Conservation (phyloP, 257 asterid genomes). For the Solanum megistacrolobum region DNA sequence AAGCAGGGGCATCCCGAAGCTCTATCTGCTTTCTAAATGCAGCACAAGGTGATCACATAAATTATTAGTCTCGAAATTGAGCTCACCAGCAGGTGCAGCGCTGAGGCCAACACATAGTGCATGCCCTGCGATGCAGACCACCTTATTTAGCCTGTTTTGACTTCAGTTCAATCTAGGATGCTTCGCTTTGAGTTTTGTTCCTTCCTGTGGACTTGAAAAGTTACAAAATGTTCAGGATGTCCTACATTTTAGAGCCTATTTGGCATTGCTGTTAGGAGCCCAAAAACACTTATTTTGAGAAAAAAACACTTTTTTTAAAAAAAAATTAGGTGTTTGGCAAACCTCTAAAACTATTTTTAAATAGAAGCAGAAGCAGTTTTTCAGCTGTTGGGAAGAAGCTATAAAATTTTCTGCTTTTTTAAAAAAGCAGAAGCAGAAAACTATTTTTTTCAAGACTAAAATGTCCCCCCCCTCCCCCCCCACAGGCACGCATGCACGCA, state of each 20-base stretch:
- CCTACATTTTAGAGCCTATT: neutral
- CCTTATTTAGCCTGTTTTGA: neutral
- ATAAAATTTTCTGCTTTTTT: too few species aligned
- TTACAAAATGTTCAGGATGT: neutral
- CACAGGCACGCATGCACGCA: neutral
- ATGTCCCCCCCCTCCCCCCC: too few species aligned
- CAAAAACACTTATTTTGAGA: neutral
- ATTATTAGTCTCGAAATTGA: neutral
- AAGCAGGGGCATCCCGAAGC: neutral
- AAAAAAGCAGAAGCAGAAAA: neutral
- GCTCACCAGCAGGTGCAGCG: neutral
- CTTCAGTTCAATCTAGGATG: neutral
- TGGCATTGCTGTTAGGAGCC: neutral
- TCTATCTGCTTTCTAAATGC: neutral
- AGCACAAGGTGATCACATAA: neutral
- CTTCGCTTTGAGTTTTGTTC: neutral
- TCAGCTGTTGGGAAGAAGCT: neutral
- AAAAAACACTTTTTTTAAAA: too few species aligned
- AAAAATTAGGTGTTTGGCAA: neutral
- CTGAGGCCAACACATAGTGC: neutral
- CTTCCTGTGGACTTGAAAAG: neutral
- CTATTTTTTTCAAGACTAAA: too few species aligned
- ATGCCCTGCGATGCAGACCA: neutral
- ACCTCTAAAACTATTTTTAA: too few species aligned
- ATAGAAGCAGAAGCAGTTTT: too few species aligned